Evolutionary conservation across 441 rosid species (phyloP), one percentile per base, ranked within the genome.

Genomic region (Croton setiger): DNA sequence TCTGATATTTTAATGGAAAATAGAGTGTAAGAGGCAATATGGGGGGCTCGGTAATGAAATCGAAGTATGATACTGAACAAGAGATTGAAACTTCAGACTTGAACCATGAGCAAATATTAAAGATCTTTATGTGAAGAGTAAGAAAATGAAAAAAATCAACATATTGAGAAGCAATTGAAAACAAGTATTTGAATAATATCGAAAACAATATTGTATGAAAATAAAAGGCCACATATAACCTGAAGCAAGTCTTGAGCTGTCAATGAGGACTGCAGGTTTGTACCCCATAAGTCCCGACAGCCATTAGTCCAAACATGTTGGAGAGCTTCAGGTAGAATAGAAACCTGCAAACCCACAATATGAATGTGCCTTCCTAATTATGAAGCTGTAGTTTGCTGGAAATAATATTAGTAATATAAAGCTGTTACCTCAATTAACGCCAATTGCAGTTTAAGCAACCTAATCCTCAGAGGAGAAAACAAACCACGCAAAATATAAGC

Each of bases 311-410:
- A 92, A 77, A 69, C 4, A 64, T 84, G 67, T 74, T 84, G 81
- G 54, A 88, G 81, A 71, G 92, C 94, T 79, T 88, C 94, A 0
- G 81, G 72, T 17, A 88, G 90, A 83, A 86, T 57, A 51, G 84
- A 88, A 68, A 77, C 92, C 97, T 92, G 82, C 54, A 75, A 70
- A 71, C 66, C 52, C 76, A 73, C 15, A 67, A 68, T 6, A 39
- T 21, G 63, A 51, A 73, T 68, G 66, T 7, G 43, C 43, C 20
- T 23, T 51, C 27, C 27, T 12, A 52, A 51, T 69, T 15, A 33
- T 48, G 51, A 58, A 21, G 12, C 9, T 62, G 6, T 12, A 4
- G 37, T 31, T 43, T 44, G 53, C 39, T 49, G 39, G 39, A 12
- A 52, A 44, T 11, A 12, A 36, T 18, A 47, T 17, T 21, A 45